These are phyloP conservation scores for Xylaria nigripes DNA, from an alignment of 495 filamentous ascomycete genomes.

Conservation along the genomic window DNA sequence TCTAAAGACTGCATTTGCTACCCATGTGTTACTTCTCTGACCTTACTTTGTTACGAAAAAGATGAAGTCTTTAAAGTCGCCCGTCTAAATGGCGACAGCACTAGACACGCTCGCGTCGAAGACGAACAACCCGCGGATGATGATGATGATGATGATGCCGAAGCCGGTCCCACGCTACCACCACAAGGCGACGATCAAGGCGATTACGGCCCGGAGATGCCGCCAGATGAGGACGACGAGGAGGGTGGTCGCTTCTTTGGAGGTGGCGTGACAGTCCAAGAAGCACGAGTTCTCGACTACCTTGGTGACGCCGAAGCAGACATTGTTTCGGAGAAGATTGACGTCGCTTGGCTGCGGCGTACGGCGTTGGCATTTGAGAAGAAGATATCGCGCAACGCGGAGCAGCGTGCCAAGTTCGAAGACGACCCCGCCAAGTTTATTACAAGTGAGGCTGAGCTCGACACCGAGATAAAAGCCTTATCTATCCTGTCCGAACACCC, in stretches of 20 bases:
- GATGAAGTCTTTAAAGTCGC: constrained; percentile 82
- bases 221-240: constrained; percentile 69
- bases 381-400: constrained; percentile 86
- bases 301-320: constrained; percentile 42
- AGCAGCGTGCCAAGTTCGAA: constrained; percentile 82
- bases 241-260: constrained; percentile 95
- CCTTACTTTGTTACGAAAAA: constrained; percentile 21
- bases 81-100: constrained; percentile 49
- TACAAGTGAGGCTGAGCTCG: constrained; percentile 73
- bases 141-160: constrained; percentile 52
- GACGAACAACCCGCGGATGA: constrained; percentile 51
- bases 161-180: constrained; percentile 39
- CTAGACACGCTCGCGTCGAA: constrained; percentile 31
- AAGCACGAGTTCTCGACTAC: constrained; percentile 82
- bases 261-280: constrained; percentile 72
- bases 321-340: constrained; percentile 63
- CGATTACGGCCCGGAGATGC: constrained; percentile 62
- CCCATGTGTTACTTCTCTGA: background rate
- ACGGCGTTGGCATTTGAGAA: constrained; percentile 82
- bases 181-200: constrained; percentile 35
- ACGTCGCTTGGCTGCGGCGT: constrained; percentile 73
- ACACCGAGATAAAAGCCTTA: constrained; percentile 79
- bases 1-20: background rate
- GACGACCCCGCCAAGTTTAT: constrained; percentile 74
- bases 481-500: constrained; percentile 84